These are phyloP conservation scores for Escovopsis weberi DNA, from an alignment of 2,329 filamentous ascomycete genomes.

Conservation along the genomic window DNA sequence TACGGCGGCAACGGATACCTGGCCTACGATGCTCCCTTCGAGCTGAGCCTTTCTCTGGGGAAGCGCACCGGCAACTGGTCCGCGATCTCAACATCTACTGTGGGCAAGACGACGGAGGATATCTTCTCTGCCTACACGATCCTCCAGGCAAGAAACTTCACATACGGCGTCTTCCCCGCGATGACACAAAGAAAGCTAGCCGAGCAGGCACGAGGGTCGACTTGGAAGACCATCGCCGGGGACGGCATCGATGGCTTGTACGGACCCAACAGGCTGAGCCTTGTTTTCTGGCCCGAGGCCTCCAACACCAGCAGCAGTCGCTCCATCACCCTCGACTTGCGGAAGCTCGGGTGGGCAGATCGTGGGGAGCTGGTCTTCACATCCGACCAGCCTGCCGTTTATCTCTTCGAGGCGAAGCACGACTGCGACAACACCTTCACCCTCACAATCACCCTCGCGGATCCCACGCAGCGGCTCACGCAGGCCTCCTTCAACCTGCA, in stretches of 20 bases:
- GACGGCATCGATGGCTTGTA: conserved; percentile 7
- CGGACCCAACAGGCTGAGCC: conserved; percentile 6
- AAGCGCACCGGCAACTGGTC: conserved; percentile 11
- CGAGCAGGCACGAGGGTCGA: conserved; percentile 5
- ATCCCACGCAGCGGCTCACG: conserved; percentile 10
- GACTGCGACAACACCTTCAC: conserved; percentile 1
- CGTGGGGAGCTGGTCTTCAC: conserved; percentile 7
- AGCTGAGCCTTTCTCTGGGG: conserved; percentile 9
- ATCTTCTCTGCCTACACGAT: conserved; percentile 11
- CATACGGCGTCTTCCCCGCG: conserved; percentile 10
- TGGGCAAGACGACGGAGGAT: conserved; percentile 6
- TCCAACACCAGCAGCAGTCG: not conserved
- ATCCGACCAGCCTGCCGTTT: conserved; percentile 8
- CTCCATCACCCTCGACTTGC: conserved; percentile 7
- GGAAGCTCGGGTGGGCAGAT: conserved; percentile 8
- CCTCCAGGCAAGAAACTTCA: conserved; percentile 2
- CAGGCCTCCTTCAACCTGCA: conserved; percentile 5
- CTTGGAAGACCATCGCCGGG: conserved; percentile 6
- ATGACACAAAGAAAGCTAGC: conserved; percentile 4
- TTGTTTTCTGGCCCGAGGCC: conserved; percentile 11
- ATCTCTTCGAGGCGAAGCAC: conserved; percentile 5
- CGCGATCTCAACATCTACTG: conserved; percentile 10
- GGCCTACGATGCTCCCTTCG: conserved; percentile 8
- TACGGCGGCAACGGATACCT: conserved; percentile 12
- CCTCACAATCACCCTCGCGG: conserved; percentile 7